Conservation (phyloP, 2,329 filamentous ascomycete genomes). For the Xylaria sp. region DNA sequence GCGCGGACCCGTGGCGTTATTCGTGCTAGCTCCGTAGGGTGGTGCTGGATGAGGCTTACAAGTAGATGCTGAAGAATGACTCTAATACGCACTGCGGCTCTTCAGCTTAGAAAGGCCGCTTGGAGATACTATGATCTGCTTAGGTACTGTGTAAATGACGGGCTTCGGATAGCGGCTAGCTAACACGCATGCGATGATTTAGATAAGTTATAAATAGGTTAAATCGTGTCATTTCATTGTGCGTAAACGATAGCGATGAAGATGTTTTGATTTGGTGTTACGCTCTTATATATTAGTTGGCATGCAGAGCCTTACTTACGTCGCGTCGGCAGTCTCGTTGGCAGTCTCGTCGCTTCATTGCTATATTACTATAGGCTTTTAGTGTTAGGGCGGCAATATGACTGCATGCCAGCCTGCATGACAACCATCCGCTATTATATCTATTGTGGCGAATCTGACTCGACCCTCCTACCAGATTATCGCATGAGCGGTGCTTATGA, state of each 20-base stretch:
- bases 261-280: not conserved
- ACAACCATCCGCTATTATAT: not conserved
- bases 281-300: too few relatives aligned
- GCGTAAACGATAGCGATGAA: not conserved
- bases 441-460: constrained; percentile 25
- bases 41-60: too few relatives aligned
- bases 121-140: not conserved
- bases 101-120: not conserved
- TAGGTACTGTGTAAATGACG: too few relatives aligned
- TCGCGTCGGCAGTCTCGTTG: not conserved
- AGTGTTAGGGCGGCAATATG: not conserved
- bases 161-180: too few relatives aligned
- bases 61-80: not conserved
- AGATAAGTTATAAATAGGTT: too few relatives aligned
- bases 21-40: not conserved
- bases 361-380: not conserved
- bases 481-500: constrained; percentile 14
- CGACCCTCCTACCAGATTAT: constrained; percentile 36
- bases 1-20: not conserved
- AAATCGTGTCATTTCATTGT: too few relatives aligned
- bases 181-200: too few relatives aligned
- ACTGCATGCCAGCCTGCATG: not conserved
- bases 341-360: not conserved
- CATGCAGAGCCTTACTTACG: not conserved
- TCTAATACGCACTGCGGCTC: not conserved